Conservation (phyloP, 768 basidiomycete species). For the Mrakia frigida region DNA sequence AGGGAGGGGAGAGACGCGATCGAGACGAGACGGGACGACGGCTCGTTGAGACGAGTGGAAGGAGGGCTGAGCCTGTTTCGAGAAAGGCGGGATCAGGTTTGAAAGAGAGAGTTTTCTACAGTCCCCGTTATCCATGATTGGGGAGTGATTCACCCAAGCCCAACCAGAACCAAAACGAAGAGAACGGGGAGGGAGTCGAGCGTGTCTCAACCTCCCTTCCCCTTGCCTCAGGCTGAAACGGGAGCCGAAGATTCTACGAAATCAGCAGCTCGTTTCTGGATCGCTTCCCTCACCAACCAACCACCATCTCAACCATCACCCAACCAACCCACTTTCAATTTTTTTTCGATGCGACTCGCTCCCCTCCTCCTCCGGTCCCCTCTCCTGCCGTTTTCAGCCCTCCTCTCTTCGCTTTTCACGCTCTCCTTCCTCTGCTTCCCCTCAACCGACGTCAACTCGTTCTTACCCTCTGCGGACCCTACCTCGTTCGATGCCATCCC, state of each 20-base stretch:
- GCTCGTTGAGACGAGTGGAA: too few relatives aligned
- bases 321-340: background rate
- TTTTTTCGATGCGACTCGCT: background rate
- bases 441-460: background rate
- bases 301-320: background rate
- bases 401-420: background rate
- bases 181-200: too few relatives aligned
- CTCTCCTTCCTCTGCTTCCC: background rate
- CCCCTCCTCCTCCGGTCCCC: background rate
- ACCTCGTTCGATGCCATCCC: background rate
- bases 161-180: too few relatives aligned
- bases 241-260: background rate
- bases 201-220: background rate
- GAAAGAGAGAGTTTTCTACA: too few relatives aligned
- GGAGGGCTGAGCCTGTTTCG: too few relatives aligned
- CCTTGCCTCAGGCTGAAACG: background rate
- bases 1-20: too few relatives aligned
- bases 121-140: too few relatives aligned
- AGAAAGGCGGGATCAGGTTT: too few relatives aligned
- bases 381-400: background rate
- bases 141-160: too few relatives aligned
- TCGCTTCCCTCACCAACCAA: background rate
- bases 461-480: background rate
- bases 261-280: background rate
- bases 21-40: too few relatives aligned